Percentiles rank a stretch among this genome's conserved stretches.
Conservation (phyloP, 2,329 filamentous ascomycete species). For the Exophiala spinifera region DNA sequence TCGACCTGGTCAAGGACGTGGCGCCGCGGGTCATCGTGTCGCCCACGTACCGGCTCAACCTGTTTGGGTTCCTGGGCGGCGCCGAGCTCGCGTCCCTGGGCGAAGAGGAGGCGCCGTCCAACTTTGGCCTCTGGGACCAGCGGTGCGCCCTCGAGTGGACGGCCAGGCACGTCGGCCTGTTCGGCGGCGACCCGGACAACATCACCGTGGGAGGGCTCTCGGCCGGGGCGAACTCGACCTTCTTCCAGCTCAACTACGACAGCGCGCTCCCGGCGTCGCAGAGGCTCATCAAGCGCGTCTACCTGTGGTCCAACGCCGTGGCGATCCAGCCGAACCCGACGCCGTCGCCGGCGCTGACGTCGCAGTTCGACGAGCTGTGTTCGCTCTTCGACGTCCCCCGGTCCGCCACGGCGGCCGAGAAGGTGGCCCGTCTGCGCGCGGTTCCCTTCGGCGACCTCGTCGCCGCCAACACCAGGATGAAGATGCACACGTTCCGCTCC, state of each 20-base stretch:
- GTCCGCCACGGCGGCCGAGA: conserved; percentile 29
- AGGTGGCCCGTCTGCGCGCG: conserved; percentile 35
- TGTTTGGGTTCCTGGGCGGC: conserved; percentile 50
- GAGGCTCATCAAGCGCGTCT: conserved; percentile 37
- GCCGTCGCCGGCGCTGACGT: conserved; percentile 36
- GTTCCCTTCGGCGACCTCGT: conserved; percentile 36
- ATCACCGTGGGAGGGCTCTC: conserved; percentile 47
- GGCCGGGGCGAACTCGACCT: conserved; percentile 45
- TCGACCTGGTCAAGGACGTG: conserved; percentile 41
- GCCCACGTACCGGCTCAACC: conserved; percentile 49
- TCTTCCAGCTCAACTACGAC: conserved; percentile 42
- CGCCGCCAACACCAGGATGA: conserved; percentile 37
- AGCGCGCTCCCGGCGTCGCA: conserved; percentile 29
- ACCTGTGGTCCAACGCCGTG: conserved; percentile 48
- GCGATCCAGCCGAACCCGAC: conserved; percentile 43
- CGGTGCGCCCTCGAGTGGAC: conserved; percentile 52
- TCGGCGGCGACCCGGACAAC: conserved; percentile 47
- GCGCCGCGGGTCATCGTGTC: conserved; percentile 39
- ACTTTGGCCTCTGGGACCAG: conserved; percentile 50
- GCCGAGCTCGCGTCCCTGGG: conserved; percentile 36
- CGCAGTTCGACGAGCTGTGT: conserved; percentile 46
- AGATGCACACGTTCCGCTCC: conserved; percentile 48
- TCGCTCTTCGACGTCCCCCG: conserved; percentile 34
- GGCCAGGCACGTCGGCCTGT: conserved; percentile 45
- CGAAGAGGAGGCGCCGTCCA: conserved; percentile 35